These are phyloP conservation scores for Neurospora tetraspora DNA, from an alignment of 495 filamentous ascomycete genomes.

Conservation along the genomic window DNA sequence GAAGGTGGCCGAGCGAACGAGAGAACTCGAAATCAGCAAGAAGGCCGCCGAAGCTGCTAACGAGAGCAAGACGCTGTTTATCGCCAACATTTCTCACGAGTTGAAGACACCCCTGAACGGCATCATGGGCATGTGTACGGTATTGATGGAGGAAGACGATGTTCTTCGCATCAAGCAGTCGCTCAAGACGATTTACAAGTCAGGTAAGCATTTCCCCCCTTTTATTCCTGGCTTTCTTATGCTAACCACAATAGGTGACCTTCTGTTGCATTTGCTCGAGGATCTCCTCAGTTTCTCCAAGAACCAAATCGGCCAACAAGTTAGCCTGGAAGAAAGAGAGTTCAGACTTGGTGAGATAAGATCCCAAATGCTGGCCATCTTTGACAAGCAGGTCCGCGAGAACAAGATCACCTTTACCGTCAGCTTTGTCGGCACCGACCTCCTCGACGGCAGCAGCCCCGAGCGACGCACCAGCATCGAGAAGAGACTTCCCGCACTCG, in stretches of 20 bases:
- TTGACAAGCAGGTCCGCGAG: constrained; percentile 79
- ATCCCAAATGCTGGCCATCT: constrained; percentile 72
- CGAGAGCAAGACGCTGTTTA: constrained; percentile 90
- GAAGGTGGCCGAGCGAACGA: constrained; percentile 71
- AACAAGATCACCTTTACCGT: constrained; percentile 61
- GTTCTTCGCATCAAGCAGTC: constrained; percentile 64
- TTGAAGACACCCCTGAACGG: constrained; percentile 88
- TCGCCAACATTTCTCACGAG: constrained; percentile 93
- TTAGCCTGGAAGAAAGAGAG: constrained; percentile 73
- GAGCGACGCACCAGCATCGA: constrained; percentile 24
- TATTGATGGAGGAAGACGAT: constrained; percentile 85
- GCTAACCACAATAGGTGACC: constrained; percentile 41
- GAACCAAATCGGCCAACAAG: constrained; percentile 76
- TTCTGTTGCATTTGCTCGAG: constrained; percentile 78
- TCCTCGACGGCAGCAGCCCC: constrained; percentile 19
- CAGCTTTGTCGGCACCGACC: constrained; percentile 49
- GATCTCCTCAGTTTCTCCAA: constrained; percentile 88
- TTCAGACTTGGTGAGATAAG: constrained; percentile 72
- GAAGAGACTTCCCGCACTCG: constrained; percentile 36
- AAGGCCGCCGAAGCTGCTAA: constrained; percentile 86
- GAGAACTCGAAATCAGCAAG: constrained; percentile 78
- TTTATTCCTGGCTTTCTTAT: neutral
- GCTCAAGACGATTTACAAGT: constrained; percentile 79
- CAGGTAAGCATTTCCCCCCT: constrained; percentile 28
- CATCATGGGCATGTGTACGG: constrained; percentile 85